A percentile compares a stretch with the other conserved stretches of the same genome.
Conservation (phyloP, 768 basidiomycete genomes). For the Rickenella mellea region DNA sequence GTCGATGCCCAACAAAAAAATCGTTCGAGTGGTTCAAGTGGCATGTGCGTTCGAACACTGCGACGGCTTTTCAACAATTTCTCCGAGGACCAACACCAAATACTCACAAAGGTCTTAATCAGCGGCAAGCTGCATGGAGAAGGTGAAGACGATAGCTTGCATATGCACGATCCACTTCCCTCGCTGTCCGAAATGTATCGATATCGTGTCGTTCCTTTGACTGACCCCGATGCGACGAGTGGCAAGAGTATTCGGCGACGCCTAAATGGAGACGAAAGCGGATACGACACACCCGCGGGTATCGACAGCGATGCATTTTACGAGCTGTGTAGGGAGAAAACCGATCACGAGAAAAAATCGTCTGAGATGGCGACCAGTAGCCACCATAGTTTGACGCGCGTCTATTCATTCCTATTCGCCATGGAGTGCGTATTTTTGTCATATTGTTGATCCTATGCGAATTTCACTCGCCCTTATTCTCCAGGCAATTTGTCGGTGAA, state of each 20-base stretch:
- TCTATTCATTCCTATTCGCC: conserved; percentile 16
- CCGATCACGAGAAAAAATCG: neutral
- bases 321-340: conserved; percentile 6
- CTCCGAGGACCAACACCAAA: conserved; percentile 11
- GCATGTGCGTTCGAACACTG: conserved; percentile 1
- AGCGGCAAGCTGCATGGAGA: conserved; percentile 11
- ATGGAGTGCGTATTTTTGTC: conserved; percentile 10
- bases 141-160: conserved; percentile 5
- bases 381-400: conserved; percentile 12
- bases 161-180: conserved; percentile 10
- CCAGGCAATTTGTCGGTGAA: conserved; percentile 14
- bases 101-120: conserved; percentile 11
- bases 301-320: neutral
- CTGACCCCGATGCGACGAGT: too few relatives aligned
- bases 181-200: conserved; percentile 10
- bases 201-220: neutral
- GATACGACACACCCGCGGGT: neutral
- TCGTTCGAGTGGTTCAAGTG: too few relatives aligned
- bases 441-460: neutral
- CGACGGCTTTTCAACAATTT: conserved; percentile 10
- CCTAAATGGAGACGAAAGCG: neutral
- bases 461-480: conserved; percentile 2
- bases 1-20: too few relatives aligned
- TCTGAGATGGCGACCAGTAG: conserved; percentile 3
- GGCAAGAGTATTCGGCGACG: neutral